Percentiles rank a stretch among this genome's conserved stretches.
phyloP scores from a whole-genome alignment of 2,329 filamentous ascomycete species.

The Fusarium sp. region DNA sequence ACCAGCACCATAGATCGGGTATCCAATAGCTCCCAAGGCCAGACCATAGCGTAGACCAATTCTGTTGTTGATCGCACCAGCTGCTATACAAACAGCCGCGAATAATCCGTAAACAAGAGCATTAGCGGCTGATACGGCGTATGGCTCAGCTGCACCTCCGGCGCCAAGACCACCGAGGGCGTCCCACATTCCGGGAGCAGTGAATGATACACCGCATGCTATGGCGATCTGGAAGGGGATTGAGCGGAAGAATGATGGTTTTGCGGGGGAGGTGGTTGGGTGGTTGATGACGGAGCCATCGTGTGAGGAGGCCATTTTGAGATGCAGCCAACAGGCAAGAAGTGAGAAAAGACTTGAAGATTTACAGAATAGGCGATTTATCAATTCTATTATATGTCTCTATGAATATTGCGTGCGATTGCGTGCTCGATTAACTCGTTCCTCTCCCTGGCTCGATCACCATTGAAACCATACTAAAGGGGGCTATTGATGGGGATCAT shows the following conservation, averaged over 20 bases:
- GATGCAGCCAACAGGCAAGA: not conserved
- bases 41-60: not conserved
- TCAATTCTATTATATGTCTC: not conserved
- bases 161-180: constrained; percentile 42
- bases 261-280: not conserved
- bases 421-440: constrained; percentile 7
- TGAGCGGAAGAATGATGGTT: constrained; percentile 18
- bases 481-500: not conserved
- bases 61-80: constrained; percentile 14
- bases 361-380: not conserved
- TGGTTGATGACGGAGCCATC: constrained; percentile 1
- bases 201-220: constrained; percentile 36
- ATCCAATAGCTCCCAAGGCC: constrained; percentile 10
- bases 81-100: constrained; percentile 12
- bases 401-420: constrained; percentile 17
- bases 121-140: constrained; percentile 51
- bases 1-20: constrained; percentile 5
- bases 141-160: constrained; percentile 67
- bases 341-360: not conserved
- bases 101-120: constrained; percentile 3
- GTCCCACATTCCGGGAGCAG: constrained; percentile 41
- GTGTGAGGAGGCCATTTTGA: constrained; percentile 8
- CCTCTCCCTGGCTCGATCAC: not conserved
- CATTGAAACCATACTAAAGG: constrained; percentile 3
- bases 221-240: constrained; percentile 32